phyloP scores from a whole-genome alignment of 257 asterid species.

The Cruciata laevipes region DNA sequence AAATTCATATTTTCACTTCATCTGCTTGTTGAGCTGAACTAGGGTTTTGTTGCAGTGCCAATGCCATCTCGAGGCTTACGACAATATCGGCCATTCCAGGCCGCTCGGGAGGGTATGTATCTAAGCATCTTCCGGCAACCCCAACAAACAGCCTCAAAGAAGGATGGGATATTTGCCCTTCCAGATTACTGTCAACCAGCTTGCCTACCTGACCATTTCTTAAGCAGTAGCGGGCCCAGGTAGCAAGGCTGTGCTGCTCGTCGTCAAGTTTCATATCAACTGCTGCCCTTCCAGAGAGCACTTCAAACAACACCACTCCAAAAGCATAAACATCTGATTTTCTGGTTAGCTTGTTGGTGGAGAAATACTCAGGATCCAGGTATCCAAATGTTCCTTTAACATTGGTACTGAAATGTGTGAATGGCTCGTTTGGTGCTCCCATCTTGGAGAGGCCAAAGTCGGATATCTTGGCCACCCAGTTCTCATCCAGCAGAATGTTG shows the following conservation, averaged over 20 bases:
- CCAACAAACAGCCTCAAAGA: too few relatives aligned
- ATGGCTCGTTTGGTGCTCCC: slow-evolving; percentile 52
- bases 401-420: slow-evolving; percentile 47
- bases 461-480: slow-evolving; percentile 63
- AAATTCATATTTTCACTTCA: too few relatives aligned
- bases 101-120: too few relatives aligned
- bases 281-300: slow-evolving; percentile 58
- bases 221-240: slow-evolving; percentile 54
- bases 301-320: slow-evolving; percentile 64
- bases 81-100: too few relatives aligned
- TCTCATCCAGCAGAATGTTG: slow-evolving; percentile 60
- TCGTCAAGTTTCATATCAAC: slow-evolving; percentile 40
- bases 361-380: slow-evolving; percentile 58
- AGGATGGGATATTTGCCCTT: too few relatives aligned
- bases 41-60: too few relatives aligned
- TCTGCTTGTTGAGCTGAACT: too few relatives aligned
- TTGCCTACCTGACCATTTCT: too few relatives aligned
- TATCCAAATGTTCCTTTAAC: slow-evolving; percentile 63
- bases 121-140: too few relatives aligned
- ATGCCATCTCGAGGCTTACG: too few relatives aligned
- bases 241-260: slow-evolving; percentile 50
- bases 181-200: too few relatives aligned
- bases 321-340: slow-evolving; percentile 70
- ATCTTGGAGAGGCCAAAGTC: slow-evolving; percentile 70
- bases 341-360: slow-evolving; percentile 41